Base-by-base conservation (phyloP, 345 rosid species). In the Clausena lansium region DNA sequence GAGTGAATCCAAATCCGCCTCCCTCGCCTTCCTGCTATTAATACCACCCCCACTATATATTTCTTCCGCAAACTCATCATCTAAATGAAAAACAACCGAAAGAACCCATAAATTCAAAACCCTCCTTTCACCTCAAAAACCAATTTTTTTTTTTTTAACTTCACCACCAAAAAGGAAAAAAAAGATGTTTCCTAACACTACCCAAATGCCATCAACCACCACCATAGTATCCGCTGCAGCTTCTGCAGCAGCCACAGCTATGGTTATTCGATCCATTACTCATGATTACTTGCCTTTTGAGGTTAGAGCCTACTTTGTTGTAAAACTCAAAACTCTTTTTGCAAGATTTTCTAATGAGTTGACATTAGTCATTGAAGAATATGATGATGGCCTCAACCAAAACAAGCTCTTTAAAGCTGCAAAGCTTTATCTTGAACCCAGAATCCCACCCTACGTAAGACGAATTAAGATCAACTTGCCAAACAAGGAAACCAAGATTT, bases 401-500 rank as follows among this genome's bases (percentile, higher is more conserved):
- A 87, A 83, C 84, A 67, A 52, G 9, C 81, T 85, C 73, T 87
- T 80, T 67, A 71, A 24, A 67, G 83, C 90, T 0, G 83, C 83
- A 8, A 68, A 78, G 61, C 58, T 87, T 73, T 87, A 85, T 75
- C 79, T 87, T 20, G 84, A 85, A 67, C 78, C 88, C 78, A 73
- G 80, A 4, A 73, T 80, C 45, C 72, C 87, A 0, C 83, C 86
- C 5, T 2, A 74, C 20, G 24, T 79, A 0, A 74, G 70, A 22
- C 65, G 81, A 64, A 71, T 84, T 73, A 78, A 77, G 61, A 52
- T 76, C 33, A 67, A 59, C 25, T 5, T 79, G 24, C 76, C 87
- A 14, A 79, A 39, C 3, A 78, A 25, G 32, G 77, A 79, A 57
- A 25, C 19, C 65, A 82, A 75, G 27, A 19, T 78, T 14, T 69